phyloP scores from a whole-genome alignment of 805 yeast genomes.

The Diddensiella caesifluorescens region DNA sequence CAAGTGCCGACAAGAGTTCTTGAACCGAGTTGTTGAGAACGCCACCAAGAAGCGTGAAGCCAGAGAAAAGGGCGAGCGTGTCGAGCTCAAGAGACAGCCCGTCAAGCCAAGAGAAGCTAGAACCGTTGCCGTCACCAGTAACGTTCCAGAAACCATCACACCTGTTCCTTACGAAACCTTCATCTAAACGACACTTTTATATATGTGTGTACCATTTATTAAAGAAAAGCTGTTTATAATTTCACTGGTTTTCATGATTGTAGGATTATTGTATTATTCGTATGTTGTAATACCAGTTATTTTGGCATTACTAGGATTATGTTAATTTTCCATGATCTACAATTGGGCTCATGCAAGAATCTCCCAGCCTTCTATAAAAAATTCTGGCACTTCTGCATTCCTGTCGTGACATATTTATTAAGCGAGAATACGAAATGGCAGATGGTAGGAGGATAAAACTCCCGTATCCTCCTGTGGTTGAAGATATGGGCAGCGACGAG shows the following conservation, averaged over 20 bases:
- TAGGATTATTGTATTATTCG: no score
- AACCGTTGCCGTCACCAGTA: slow-evolving; percentile 73
- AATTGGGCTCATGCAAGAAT: no score
- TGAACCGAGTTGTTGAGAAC: slow-evolving; percentile 96
- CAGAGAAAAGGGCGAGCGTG: slow-evolving; percentile 86
- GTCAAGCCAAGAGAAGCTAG: slow-evolving; percentile 94
- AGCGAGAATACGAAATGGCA: no score
- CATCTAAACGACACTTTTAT: slow-evolving; percentile 56
- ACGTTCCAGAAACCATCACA: slow-evolving; percentile 93
- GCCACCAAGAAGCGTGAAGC: slow-evolving; percentile 93
- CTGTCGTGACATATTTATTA: no score
- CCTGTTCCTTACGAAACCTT: slow-evolving; percentile 99
- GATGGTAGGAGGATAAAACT: no score
- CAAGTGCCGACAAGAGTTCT: slow-evolving; percentile 98
- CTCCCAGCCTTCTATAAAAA: no score
- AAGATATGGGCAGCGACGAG: slow-evolving; percentile 24
- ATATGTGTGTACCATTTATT: slow-evolving; percentile 1
- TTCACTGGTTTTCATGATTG: no score
- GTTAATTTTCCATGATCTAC: no score
- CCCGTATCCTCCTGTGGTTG: slow-evolving; percentile 14
- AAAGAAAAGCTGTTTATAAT: no score
- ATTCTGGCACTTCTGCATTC: no score
- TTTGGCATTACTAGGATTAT: no score
- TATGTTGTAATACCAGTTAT: no score
- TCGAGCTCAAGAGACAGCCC: slow-evolving; percentile 96